A percentile compares a stretch with the other conserved stretches of the same genome.
phyloP scores from a whole-genome alignment of 164 flowering plant genomes.

The Piper longum region DNA sequence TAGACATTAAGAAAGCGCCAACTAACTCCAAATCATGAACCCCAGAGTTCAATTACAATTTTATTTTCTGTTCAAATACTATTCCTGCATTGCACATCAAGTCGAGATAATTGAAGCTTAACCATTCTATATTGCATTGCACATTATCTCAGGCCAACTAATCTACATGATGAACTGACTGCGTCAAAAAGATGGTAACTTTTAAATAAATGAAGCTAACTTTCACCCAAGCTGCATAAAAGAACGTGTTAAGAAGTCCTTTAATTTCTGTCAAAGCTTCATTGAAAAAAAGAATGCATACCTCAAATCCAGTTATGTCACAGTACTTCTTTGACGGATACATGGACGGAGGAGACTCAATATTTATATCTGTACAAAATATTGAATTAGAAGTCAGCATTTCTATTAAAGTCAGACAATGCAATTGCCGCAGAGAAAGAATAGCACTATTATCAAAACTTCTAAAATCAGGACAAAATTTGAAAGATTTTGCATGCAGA shows the following conservation, averaged over 20 bases:
- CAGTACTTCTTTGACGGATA: slow-evolving; percentile 68
- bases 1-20: too few relatives aligned
- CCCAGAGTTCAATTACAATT: too few relatives aligned
- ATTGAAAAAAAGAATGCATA: slow-evolving; percentile 13
- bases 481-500: neutral
- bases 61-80: too few relatives aligned
- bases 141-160: too few relatives aligned
- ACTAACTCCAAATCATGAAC: too few relatives aligned
- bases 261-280: neutral
- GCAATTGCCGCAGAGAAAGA: neutral
- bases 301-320: slow-evolving; percentile 86
- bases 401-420: neutral
- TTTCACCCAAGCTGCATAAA: neutral
- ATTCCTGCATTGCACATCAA: too few relatives aligned
- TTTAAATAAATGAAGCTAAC: too few relatives aligned
- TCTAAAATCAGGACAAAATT: too few relatives aligned
- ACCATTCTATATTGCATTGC: too few relatives aligned
- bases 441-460: neutral
- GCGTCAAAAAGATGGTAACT: too few relatives aligned
- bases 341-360: slow-evolving; percentile 78
- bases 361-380: slow-evolving; percentile 53
- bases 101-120: too few relatives aligned
- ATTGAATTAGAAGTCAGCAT: neutral
- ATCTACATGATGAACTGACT: too few relatives aligned
- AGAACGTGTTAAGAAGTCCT: neutral